These are phyloP conservation scores for Stemphylium beticola DNA, from an alignment of 2,329 filamentous ascomycete species.

Conservation along the genomic window DNA sequence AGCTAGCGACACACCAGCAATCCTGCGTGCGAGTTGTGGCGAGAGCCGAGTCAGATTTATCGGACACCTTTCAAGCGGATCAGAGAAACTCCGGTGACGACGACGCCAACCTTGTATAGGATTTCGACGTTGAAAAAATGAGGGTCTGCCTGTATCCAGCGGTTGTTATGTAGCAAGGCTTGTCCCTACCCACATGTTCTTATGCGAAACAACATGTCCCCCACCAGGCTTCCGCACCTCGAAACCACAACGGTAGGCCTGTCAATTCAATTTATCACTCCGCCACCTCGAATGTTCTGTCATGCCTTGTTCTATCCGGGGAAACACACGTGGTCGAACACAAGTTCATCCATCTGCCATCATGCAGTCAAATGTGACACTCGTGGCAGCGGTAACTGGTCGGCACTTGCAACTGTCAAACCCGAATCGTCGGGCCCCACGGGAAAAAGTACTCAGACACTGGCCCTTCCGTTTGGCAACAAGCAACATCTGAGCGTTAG, in stretches of 20 bases:
- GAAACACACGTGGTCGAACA: constrained; percentile 1
- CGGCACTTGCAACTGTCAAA: constrained; percentile 7
- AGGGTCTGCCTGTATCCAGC: background rate
- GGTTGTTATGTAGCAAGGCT: constrained; percentile 5
- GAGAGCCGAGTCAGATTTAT: background rate
- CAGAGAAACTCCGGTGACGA: background rate
- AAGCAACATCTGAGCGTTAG: constrained; percentile 9
- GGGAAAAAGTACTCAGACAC: constrained; percentile 2
- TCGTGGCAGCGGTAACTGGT: background rate
- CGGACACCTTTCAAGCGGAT: background rate
- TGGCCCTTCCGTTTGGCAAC: background rate
- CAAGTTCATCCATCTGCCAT: background rate
- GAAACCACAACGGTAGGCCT: constrained; percentile 3
- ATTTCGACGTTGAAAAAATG: background rate
- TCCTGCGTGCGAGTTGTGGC: background rate
- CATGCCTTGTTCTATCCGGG: constrained; percentile 10
- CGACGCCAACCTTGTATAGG: background rate
- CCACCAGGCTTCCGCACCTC: constrained; percentile 5
- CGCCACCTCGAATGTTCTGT: constrained; percentile 13
- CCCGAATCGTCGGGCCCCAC: constrained; percentile 1
- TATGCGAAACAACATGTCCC: constrained; percentile 18
- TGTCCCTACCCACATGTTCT: constrained; percentile 11
- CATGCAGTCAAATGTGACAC: constrained; percentile 3
- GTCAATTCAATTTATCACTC: background rate
- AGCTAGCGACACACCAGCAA: constrained; percentile 2